A percentile compares a stretch with the other conserved stretches of the same genome.
These are phyloP conservation scores for Penicillium macrosclerotiorum DNA, from an alignment of 495 filamentous ascomycete species.

Conservation along the genomic window DNA sequence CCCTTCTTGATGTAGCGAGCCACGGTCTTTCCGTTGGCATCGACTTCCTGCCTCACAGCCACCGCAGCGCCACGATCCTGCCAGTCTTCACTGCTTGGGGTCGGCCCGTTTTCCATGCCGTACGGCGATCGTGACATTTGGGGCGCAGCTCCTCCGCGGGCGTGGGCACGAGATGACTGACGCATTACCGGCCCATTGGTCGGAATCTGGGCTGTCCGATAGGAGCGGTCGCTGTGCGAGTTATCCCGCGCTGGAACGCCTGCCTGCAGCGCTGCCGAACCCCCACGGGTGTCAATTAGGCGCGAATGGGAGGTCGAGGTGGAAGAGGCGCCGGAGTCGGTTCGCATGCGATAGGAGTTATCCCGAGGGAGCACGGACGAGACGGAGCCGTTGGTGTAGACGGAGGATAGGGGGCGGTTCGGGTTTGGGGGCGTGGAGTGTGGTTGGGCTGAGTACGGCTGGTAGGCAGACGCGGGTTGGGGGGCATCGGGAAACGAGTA, in stretches of 20 bases:
- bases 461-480: constrained; percentile 25
- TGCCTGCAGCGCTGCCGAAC: constrained; percentile 60
- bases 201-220: constrained; percentile 55
- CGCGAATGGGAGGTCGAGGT: constrained; percentile 54
- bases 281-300: constrained; percentile 60
- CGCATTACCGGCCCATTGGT: constrained; percentile 58
- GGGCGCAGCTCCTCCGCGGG: constrained; percentile 46
- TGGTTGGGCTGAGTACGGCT: constrained; percentile 45
- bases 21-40: constrained; percentile 78
- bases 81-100: constrained; percentile 86
- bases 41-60: constrained; percentile 70
- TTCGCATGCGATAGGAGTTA: constrained; percentile 56
- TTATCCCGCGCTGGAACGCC: constrained; percentile 65
- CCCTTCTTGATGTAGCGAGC: constrained; percentile 90
- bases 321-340: constrained; percentile 63
- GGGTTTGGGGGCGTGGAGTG: constrained; percentile 36
- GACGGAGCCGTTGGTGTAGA: constrained; percentile 50
- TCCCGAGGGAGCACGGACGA: constrained; percentile 43
- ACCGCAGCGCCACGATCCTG: constrained; percentile 89
- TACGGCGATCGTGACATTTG: constrained; percentile 59
- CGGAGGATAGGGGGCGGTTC: constrained; percentile 53
- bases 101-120: constrained; percentile 60
- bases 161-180: constrained; percentile 43
- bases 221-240: constrained; percentile 68
- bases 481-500: constrained; percentile 20